phyloP scores from a whole-genome alignment of 352 stramenopile species.

The Phytophthora pinifolia region DNA sequence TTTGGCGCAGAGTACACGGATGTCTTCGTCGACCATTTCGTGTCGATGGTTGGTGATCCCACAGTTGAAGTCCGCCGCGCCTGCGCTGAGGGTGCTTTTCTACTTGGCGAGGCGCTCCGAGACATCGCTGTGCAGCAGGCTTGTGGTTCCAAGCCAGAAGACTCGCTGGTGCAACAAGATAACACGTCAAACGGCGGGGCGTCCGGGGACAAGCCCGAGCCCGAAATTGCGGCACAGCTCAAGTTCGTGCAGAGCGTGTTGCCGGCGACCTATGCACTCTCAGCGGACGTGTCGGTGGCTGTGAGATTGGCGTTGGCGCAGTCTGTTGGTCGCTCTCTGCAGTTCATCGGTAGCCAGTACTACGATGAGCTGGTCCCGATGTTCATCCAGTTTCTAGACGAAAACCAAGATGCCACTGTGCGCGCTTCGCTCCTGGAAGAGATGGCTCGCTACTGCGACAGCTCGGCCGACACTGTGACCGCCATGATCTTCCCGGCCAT shows the following conservation, averaged over 20 bases:
- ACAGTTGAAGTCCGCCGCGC: conserved; percentile 86
- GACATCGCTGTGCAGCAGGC: conserved; percentile 44
- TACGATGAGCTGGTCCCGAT: conserved; percentile 86
- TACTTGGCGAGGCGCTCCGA: conserved; percentile 62
- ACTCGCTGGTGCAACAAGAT: conserved; percentile 12
- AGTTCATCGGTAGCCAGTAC: conserved; percentile 62
- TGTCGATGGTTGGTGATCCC: conserved; percentile 76
- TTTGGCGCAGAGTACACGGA: conserved; percentile 83
- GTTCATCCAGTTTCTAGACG: conserved; percentile 80
- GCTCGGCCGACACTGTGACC: conserved; percentile 58
- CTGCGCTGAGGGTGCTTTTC: conserved; percentile 65
- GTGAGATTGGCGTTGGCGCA: conserved; percentile 74
- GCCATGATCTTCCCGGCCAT: conserved; percentile 74
- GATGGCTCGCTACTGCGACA: conserved; percentile 77
- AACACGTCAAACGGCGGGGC: conserved; percentile 7
- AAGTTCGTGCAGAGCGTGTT: conserved; percentile 85
- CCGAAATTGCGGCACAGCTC: conserved; percentile 56
- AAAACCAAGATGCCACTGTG: conserved; percentile 78
- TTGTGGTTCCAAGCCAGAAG: conserved; percentile 8
- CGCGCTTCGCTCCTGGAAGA: conserved; percentile 82
- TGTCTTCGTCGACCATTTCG: conserved; percentile 88
- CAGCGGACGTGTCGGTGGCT: conserved; percentile 74
- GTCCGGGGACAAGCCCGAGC: conserved; percentile 24
- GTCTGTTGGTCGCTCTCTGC: conserved; percentile 72
- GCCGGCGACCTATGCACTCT: conserved; percentile 74